phyloP scores from a whole-genome alignment of 2,329 filamentous ascomycete genomes.

The Claviceps arundinis region DNA sequence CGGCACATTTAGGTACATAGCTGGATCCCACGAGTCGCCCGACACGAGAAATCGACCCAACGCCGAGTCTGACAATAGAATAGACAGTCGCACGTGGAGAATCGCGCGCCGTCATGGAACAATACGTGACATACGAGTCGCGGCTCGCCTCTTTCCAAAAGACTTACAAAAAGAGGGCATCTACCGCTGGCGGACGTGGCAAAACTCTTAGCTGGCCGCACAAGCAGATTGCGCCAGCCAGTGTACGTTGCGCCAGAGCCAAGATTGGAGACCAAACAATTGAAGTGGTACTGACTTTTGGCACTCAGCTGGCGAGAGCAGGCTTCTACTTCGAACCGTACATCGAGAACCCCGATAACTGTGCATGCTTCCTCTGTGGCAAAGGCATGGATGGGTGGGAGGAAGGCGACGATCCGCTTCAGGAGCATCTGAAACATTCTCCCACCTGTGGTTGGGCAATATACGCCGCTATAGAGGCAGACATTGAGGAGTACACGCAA shows the following conservation, averaged over 20 bases:
- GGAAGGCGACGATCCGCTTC: conserved; percentile 64
- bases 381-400: conserved; percentile 89
- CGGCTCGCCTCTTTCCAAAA: conserved; percentile 70
- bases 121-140: conserved; percentile 53
- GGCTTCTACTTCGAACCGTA: conserved; percentile 83
- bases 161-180: conserved; percentile 55
- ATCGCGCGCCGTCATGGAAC: conserved; percentile 12
- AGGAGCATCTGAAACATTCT: conserved; percentile 76
- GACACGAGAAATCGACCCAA: background rate
- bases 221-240: conserved; percentile 20
- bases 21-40: background rate
- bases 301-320: conserved; percentile 63
- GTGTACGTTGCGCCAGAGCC: conserved; percentile 11
- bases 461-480: conserved; percentile 47
- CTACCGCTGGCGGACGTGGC: conserved; percentile 40
- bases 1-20: background rate
- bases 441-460: conserved; percentile 80
- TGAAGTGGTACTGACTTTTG: conserved; percentile 11
- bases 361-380: conserved; percentile 75
- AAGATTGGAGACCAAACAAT: background rate
- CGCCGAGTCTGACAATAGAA: background rate
- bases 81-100: background rate
- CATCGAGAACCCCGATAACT: conserved; percentile 68
- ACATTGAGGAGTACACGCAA: conserved; percentile 47
- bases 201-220: conserved; percentile 69